Base-by-base conservation (phyloP, 1,284 basidiomycete genomes). In the Microstroma glucosiphilum region DNA sequence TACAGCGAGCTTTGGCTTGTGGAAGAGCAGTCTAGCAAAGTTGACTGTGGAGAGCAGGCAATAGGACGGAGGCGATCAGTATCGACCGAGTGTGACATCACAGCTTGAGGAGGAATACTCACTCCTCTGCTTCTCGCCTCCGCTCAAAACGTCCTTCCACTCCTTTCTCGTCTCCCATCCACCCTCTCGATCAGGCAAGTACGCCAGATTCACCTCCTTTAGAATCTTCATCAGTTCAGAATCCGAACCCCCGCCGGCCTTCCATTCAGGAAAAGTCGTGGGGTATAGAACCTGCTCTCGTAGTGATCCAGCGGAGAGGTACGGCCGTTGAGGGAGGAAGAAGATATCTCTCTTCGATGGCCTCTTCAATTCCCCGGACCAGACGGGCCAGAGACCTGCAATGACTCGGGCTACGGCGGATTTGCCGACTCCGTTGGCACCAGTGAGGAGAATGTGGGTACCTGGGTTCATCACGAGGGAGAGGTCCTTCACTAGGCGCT, bases 401-500 rank as follows among this genome's bases (percentile, higher is more conserved):
- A 96, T 82, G 8, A 98, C 89, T 9, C 93, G 85, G 0, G 92
- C 92, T 40, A 97, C 86, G 6, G 91, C 87, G 0, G 92, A 94
- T 83, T 98, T 97, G 0, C 94, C 94, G 1, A 94, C 90, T 54
- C 74, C 76, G 57, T 76, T 77, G n/a, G 89, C 88, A 0, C 93
- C 93, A 0, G 91, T 94, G 74, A 97, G 91, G 85, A 96, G 89
- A 4, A 94, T 82, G 77, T 96, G 93, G 79, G 96, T 89, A 6
- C 90, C 90, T 13, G 86, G 83, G 59, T 83, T 83, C 60, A 96
- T 84, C n/a, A 82, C 80, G 15, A 96, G 79, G 56, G 84, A 87
- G 37, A 96, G 83, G 61, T 88, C 85, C 62, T 84, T 85, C 41
- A 96, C 88, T 37, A 96, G 84, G 62, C 85, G 83, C 66, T 85